Base-by-base conservation (phyloP, 805 yeast genomes). In the Candida taoyuanica region DNA sequence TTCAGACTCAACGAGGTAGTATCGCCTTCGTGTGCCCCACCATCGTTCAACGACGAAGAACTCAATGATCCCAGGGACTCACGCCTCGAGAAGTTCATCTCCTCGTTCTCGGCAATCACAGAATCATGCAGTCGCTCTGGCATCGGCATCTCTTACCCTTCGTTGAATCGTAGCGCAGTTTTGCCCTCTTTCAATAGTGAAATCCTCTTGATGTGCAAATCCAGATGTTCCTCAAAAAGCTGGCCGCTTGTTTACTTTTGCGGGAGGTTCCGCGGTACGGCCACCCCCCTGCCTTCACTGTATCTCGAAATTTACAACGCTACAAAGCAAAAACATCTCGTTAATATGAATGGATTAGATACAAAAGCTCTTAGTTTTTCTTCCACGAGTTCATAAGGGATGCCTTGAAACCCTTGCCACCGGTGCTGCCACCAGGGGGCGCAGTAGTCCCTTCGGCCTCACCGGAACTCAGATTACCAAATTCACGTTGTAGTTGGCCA, bases 1-100 rank as follows among this genome's bases (percentile, higher is more conserved):
- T 63, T 64, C 21, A 63, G 42, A 15, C 47, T 49, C 14, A 51
- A 37, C 3, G 58, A 49, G 19, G 49, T 40, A 29, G 48, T 48
- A 21, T 45, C 52, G 15, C 31, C 34, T 25, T 44, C 40, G 12
- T 44, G 40, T 23, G 44, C 50, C 15, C 31, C 34, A 20, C 42
- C 40, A 9, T 43, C 40, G 19, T 32, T 38, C n/a, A 44, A 35
- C 3, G 47, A 40, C 5, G 50, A 39, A n/a, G 37, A 39, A 11
- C n/a, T n/a, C n/a, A 42, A 35, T 7, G 51, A 39, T 21, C 38
- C 42, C 9, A 37, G 27, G 7, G 49, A 33, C 14, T 39, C 46
- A 7, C 37, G 17, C 16, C 34, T 17, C 16, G 41, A 20, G 35
- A 35, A 38, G 16, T 35, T 32, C 8, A 31, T 24, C 21, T 34